Evolutionary conservation across 176 grass and related monocot species (phyloP), one percentile per base, ranked within the genome.

Genomic region (Puccinellia tenuiflora): DNA sequence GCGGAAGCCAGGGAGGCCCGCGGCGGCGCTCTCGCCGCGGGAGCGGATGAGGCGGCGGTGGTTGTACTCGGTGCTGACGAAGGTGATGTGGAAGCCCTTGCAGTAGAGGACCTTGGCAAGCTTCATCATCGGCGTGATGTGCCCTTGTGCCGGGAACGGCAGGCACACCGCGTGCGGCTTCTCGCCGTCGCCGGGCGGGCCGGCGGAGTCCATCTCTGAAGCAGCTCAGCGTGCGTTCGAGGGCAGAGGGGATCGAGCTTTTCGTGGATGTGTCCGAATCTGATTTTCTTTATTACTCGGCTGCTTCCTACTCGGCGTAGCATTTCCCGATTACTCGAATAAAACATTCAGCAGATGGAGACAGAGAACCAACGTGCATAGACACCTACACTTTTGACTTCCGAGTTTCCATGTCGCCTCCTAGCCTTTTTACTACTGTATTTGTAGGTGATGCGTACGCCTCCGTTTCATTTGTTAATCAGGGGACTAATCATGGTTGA

Each of bases 21-120:
- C 74, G 1, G 55, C 39, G 15, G 72, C 73, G 30, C 3, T 16
- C 13, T 65, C 10, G 25, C 83, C 88, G n/a, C 68, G 66, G 21
- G 85, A 70, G 5, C 70, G 70, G 38, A 88, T 0, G 8, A 85
- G 74, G 70, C 81, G 77, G 24, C 62, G 70, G 80, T 88, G 84
- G 85, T 92, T 94, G 84, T 87, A 90, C 84, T 94, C 77, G 67
- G 87, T 86, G 87, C 76, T 92, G 87, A 94, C 77, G 75, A 94
- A 94, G 81, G 92, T 90, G 81, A 94, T 11, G 84, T 70, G 62
- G 77, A 92, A 92, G 20, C 83, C 86, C 68, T 54, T 79, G 78
- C 34, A 7, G 86, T 93, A 14, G 76, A 93, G 91, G 12, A 88
- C 10, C 82, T 93, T 88, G 74, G 82, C 91, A 6, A 93, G 81